Percentiles rank a stretch among this genome's conserved stretches.
These are phyloP conservation scores for Pythium insidiosum DNA, from an alignment of 352 stramenopile genomes.

Conservation along the genomic window DNA sequence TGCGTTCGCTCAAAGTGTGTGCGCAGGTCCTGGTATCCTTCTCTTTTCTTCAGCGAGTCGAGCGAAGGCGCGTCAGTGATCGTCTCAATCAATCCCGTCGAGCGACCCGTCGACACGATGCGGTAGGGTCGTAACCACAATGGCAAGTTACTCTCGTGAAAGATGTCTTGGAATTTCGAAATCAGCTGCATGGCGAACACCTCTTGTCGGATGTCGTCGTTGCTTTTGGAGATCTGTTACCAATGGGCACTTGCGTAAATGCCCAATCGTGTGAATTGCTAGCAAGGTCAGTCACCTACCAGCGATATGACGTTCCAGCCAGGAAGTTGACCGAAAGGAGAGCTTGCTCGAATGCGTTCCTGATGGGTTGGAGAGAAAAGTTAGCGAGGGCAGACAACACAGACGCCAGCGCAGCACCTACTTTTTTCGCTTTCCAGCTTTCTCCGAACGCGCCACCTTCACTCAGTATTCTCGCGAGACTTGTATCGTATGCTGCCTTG, in stretches of 20 bases:
- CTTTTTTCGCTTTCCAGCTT: conserved; percentile 92
- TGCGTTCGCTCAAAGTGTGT: conserved; percentile 87
- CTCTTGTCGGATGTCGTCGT: conserved; percentile 97
- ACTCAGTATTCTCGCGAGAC: conserved; percentile 52
- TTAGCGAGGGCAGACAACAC: neutral
- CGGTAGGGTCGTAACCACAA: conserved; percentile 95
- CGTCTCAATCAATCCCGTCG: conserved; percentile 94
- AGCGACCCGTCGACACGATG: conserved; percentile 92
- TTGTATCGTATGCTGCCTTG: conserved; percentile 55
- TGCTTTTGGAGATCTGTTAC: conserved; percentile 96
- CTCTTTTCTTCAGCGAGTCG: conserved; percentile 96
- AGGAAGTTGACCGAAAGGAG: conserved; percentile 73
- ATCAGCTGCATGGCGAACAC: conserved; percentile 97
- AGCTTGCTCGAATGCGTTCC: conserved; percentile 81
- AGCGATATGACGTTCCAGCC: conserved; percentile 92
- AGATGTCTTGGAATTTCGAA: conserved; percentile 90
- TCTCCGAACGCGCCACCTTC: conserved; percentile 85
- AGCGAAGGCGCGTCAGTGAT: conserved; percentile 97
- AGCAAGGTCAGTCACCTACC: conserved; percentile 52
- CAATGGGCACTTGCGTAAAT: too few relatives aligned
- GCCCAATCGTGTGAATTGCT: too few relatives aligned
- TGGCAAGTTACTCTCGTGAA: conserved; percentile 90
- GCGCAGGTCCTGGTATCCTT: conserved; percentile 88
- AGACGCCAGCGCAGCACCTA: too few relatives aligned
- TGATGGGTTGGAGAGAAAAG: neutral